phyloP scores from a whole-genome alignment of 1,284 basidiomycete genomes.

The Papiliotrema flavescens region DNA sequence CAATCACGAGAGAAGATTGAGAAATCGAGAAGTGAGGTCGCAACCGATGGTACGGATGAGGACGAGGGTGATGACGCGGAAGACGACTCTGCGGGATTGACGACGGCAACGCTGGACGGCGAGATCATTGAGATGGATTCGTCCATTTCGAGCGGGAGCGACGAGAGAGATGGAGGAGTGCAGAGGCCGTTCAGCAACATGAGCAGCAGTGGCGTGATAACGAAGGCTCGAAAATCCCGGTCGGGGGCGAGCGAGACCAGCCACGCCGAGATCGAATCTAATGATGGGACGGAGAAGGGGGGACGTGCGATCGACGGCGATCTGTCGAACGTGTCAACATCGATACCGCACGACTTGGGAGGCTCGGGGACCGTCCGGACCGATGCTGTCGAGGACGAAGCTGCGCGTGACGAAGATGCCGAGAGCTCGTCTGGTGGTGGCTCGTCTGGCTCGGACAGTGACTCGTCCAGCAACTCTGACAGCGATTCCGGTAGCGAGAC shows the following conservation, averaged over 20 bases:
- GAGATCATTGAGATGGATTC: not conserved
- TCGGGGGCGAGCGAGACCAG: conserved; percentile 14
- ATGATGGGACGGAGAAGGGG: conserved; percentile 8
- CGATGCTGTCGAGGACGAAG: conserved; percentile 1
- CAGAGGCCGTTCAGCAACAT: no score
- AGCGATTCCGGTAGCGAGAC: conserved; percentile 5
- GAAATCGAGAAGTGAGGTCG: not conserved
- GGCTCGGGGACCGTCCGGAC: not conserved
- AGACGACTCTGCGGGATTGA: not conserved
- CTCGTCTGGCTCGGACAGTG: not conserved
- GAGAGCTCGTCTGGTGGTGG: not conserved
- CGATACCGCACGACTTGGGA: not conserved
- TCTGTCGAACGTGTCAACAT: no score
- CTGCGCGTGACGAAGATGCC: not conserved
- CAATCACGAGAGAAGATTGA: not conserved
- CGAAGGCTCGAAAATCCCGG: no score
- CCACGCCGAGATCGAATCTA: conserved; percentile 10
- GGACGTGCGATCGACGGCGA: conserved; percentile 1
- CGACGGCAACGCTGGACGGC: not conserved
- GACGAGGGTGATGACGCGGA: not conserved
- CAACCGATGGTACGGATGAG: not conserved
- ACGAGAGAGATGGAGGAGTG: no score
- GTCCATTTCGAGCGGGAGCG: no score
- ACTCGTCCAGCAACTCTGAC: conserved; percentile 9
- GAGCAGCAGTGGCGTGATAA: no score